phyloP scores from a whole-genome alignment of 257 asterid genomes.

The Nicotiana tabacum region DNA sequence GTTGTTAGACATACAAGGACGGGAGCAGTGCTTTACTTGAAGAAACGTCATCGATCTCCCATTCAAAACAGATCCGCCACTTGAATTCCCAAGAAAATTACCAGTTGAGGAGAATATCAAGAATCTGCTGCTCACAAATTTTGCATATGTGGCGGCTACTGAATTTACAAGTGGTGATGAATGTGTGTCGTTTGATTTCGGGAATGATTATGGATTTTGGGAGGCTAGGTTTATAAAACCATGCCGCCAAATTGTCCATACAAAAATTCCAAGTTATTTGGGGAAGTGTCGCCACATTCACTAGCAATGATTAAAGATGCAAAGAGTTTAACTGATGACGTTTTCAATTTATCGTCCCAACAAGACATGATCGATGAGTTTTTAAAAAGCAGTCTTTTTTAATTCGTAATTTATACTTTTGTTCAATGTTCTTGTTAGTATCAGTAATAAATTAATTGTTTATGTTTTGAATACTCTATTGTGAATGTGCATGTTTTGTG shows the following conservation, averaged over 20 bases:
- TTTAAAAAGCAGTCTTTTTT: too few species aligned
- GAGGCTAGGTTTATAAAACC: too few species aligned
- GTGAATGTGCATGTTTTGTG: too few species aligned
- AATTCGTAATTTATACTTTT: too few species aligned
- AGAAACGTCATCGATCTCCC: neutral
- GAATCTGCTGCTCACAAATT: neutral
- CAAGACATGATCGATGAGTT: neutral
- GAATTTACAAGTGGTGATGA: neutral
- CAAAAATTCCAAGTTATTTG: too few species aligned
- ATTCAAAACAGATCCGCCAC: neutral
- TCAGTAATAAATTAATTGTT: too few species aligned
- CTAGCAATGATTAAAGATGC: neutral
- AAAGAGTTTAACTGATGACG: neutral
- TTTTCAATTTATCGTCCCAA: neutral
- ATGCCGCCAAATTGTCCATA: too few species aligned
- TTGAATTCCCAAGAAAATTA: neutral
- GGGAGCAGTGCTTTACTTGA: neutral
- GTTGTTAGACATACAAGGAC: neutral
- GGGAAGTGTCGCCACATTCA: too few species aligned
- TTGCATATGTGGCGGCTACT: neutral
- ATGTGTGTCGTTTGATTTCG: neutral
- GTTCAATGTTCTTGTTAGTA: too few species aligned
- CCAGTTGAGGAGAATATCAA: neutral
- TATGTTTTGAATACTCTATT: too few species aligned
- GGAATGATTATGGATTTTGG: neutral